phyloP scores from a whole-genome alignment of 1,284 basidiomycete species.

The Pseudozyma sp. region DNA sequence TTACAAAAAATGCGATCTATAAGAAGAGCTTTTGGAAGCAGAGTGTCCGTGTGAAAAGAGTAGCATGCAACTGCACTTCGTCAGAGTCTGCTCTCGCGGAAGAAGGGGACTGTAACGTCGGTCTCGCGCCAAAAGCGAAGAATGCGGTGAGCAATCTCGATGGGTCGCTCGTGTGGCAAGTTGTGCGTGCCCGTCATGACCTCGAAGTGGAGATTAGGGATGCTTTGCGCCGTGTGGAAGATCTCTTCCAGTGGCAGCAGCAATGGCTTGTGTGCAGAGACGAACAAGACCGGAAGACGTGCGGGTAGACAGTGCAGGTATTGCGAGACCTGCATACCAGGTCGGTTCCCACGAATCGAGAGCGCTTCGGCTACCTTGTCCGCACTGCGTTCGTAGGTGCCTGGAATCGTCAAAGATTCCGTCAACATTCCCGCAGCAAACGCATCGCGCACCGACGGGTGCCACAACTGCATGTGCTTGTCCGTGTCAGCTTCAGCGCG shows the following conservation, averaged over 20 bases:
- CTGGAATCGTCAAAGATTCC: slow-evolving; percentile 28
- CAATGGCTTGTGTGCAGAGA: slow-evolving; percentile 45
- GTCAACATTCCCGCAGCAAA: slow-evolving; percentile 42
- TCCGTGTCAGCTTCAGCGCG: slow-evolving; percentile 32
- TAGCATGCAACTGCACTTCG: background rate
- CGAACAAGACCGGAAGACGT: slow-evolving; percentile 32
- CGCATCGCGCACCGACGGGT: slow-evolving; percentile 36
- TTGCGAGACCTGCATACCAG: slow-evolving; percentile 35
- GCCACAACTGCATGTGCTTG: slow-evolving; percentile 44
- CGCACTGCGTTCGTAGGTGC: slow-evolving; percentile 38
- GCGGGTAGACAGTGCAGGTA: slow-evolving; percentile 45
- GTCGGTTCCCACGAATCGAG: slow-evolving; percentile 42
- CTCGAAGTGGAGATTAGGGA: slow-evolving; percentile 45
- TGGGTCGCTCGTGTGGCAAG: slow-evolving; percentile 42
- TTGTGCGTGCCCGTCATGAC: slow-evolving; percentile 49
- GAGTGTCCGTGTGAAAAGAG: background rate
- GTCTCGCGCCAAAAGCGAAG: slow-evolving; percentile 48
- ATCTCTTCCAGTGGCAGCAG: slow-evolving; percentile 41
- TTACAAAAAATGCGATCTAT: slow-evolving; percentile 2
- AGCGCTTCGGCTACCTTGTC: slow-evolving; percentile 48
- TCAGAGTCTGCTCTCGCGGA: slow-evolving; percentile 45
- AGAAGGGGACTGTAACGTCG: slow-evolving; percentile 28
- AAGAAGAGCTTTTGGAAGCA: background rate
- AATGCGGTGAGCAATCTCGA: slow-evolving; percentile 44
- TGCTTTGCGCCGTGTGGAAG: slow-evolving; percentile 39